These are phyloP conservation scores for Candida dubliniensis DNA, from an alignment of 1,139 yeast genomes.

Conservation along the genomic window DNA sequence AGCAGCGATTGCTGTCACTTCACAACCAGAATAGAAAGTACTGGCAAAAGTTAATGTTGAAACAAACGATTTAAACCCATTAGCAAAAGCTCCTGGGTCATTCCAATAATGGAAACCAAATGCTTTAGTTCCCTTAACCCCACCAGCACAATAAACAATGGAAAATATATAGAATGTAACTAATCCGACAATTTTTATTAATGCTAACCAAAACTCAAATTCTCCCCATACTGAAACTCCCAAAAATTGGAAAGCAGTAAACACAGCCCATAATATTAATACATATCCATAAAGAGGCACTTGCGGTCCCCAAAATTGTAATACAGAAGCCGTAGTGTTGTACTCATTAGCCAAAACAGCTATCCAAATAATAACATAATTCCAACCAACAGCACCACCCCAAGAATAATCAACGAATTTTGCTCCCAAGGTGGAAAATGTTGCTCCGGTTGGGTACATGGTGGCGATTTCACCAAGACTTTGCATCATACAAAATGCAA, in stretches of 20 bases:
- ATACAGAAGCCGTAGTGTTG: slow-evolving; percentile 52
- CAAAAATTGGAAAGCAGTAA: slow-evolving; percentile 53
- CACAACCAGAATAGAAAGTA: slow-evolving; percentile 60
- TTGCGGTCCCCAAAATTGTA: slow-evolving; percentile 60
- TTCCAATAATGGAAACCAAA: slow-evolving; percentile 55
- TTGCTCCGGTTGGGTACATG: slow-evolving; percentile 52
- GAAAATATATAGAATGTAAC: slow-evolving; percentile 60
- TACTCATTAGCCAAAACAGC: slow-evolving; percentile 62
- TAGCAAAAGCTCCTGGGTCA: slow-evolving; percentile 49
- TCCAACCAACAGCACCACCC: slow-evolving; percentile 64
- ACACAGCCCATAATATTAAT: slow-evolving; percentile 54
- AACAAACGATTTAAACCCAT: slow-evolving; percentile 69
- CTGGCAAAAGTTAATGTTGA: slow-evolving; percentile 69
- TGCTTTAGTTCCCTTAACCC: slow-evolving; percentile 53
- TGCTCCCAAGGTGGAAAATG: slow-evolving; percentile 54
- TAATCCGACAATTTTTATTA: slow-evolving; percentile 54
- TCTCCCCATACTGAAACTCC: slow-evolving; percentile 68
- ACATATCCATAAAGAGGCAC: slow-evolving; percentile 62
- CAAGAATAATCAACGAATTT: slow-evolving; percentile 56
- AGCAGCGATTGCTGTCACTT: slow-evolving; percentile 57
- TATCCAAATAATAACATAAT: slow-evolving; percentile 61
- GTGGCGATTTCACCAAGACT: slow-evolving; percentile 59
- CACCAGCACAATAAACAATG: slow-evolving; percentile 66
- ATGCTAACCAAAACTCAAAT: slow-evolving; percentile 64
- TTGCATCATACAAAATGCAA: slow-evolving; percentile 59